Evolutionary conservation across 2,329 filamentous ascomycete species (phyloP).

Genomic region (Cladosporium cucumerinum): DNA sequence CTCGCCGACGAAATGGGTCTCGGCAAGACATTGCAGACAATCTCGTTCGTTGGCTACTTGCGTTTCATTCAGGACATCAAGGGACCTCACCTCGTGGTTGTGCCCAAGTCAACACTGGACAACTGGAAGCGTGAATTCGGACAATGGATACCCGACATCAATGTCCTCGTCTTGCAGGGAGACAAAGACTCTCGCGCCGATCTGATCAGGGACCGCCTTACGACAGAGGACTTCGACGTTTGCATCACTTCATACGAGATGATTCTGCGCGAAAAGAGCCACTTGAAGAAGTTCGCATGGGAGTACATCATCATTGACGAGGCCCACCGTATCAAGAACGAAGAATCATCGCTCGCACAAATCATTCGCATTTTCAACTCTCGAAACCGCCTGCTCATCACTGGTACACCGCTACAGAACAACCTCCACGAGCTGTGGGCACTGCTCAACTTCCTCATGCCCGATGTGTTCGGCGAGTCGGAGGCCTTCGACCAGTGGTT

Average conservation of each 20-base stretch:
- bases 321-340: conserved; percentile 98
- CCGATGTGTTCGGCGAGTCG: conserved; percentile 94
- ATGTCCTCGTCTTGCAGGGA: conserved; percentile 89
- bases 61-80: conserved; percentile 85
- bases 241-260: conserved; percentile 99
- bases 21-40: conserved; percentile 96
- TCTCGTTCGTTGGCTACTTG: conserved; percentile 92
- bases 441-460: conserved; percentile 92
- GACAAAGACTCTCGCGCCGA: conserved; percentile 88
- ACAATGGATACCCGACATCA: conserved; percentile 92
- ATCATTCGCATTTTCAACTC: conserved; percentile 97
- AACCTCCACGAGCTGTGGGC: conserved; percentile 98
- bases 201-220: conserved; percentile 85
- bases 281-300: conserved; percentile 97
- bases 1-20: conserved; percentile 98
- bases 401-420: conserved; percentile 94
- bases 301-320: conserved; percentile 99
- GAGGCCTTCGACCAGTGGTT: conserved; percentile 99
- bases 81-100: conserved; percentile 85
- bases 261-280: conserved; percentile 91
- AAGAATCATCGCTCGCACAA: conserved; percentile 93
- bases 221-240: conserved; percentile 94
- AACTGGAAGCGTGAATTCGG: conserved; percentile 97
- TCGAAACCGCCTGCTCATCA: conserved; percentile 90
- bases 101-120: conserved; percentile 95